Percentiles rank a stretch among this genome's conserved stretches.
Evolutionary conservation across 257 asterid species (phyloP).

Genomic region (Solanum peruvianum): DNA sequence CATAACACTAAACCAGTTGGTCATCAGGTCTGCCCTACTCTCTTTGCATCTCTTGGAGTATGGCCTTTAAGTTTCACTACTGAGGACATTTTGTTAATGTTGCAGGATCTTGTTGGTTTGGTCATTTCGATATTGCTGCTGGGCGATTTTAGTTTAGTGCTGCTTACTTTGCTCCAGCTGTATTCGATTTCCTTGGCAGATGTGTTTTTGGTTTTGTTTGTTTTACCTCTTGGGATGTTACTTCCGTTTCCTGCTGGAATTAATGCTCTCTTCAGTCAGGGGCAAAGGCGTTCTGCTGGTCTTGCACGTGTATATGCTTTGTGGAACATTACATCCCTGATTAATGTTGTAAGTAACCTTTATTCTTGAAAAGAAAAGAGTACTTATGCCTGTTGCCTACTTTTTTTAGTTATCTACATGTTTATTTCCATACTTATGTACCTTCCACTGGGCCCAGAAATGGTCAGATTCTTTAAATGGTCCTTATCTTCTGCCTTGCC

Average conservation of each 20-base stretch:
- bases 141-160: slow-evolving; percentile 94
- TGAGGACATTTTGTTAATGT: neutral
- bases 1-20: slow-evolving; percentile 96
- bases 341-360: slow-evolving; percentile 66
- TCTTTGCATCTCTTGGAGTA: neutral
- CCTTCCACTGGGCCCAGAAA: neutral
- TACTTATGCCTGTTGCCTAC: neutral
- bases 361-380: neutral
- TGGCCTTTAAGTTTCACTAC: neutral
- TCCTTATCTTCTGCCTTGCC: neutral
- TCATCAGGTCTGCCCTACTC: slow-evolving; percentile 56
- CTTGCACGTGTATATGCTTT: slow-evolving; percentile 94
- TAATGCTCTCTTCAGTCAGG: slow-evolving; percentile 93
- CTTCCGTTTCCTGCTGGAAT: slow-evolving; percentile 98
- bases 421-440: neutral
- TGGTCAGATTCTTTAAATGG: neutral
- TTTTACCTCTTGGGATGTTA: slow-evolving; percentile 80
- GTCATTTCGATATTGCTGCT: slow-evolving; percentile 86
- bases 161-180: slow-evolving; percentile 95
- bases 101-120: slow-evolving; percentile 99
- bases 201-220: slow-evolving; percentile 76
- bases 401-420: neutral
- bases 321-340: slow-evolving; percentile 84
- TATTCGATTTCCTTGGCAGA: slow-evolving; percentile 80
- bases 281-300: slow-evolving; percentile 91